These are phyloP conservation scores for Acidomyces sp. DNA, from an alignment of 495 filamentous ascomycete genomes.

Conservation along the genomic window DNA sequence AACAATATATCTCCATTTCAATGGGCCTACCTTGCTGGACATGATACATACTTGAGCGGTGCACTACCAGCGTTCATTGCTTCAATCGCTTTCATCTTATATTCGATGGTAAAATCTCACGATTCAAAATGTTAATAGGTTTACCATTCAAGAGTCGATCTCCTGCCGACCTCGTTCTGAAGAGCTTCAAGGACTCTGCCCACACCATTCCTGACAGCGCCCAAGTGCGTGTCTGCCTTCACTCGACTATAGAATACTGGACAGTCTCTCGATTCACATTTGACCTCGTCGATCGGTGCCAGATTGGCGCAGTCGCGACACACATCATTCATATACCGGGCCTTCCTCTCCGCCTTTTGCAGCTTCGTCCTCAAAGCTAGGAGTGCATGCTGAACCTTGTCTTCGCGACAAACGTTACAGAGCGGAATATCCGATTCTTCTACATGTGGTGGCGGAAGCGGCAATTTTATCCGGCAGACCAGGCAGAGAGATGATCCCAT, in stretches of 20 bases:
- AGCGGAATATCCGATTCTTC: slow-evolving; percentile 34
- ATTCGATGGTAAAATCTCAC: too few species aligned
- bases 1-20: too few species aligned
- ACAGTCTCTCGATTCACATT: slow-evolving; percentile 82
- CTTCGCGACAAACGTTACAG: slow-evolving; percentile 48
- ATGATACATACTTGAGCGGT: too few species aligned
- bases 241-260: slow-evolving; percentile 82
- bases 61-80: too few species aligned
- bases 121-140: too few species aligned
- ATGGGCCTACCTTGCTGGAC: too few species aligned
- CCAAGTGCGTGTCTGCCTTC: slow-evolving; percentile 50
- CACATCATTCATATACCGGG: slow-evolving; percentile 52
- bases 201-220: slow-evolving; percentile 37
- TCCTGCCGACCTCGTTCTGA: slow-evolving; percentile 18
- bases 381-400: slow-evolving; percentile 42
- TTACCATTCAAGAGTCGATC: slow-evolving; percentile 20
- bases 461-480: slow-evolving; percentile 56
- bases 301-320: slow-evolving; percentile 73
- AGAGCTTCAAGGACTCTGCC: slow-evolving; percentile 23
- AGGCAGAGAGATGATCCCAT: slow-evolving; percentile 68
- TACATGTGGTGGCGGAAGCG: slow-evolving; percentile 3
- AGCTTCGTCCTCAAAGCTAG: slow-evolving; percentile 48
- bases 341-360: slow-evolving; percentile 48
- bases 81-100: too few species aligned
- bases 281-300: slow-evolving; percentile 56